Percentiles rank a stretch among this genome's conserved stretches.
These are phyloP conservation scores for Glonium stellatum DNA, from an alignment of 495 filamentous ascomycete species.

Conservation along the genomic window DNA sequence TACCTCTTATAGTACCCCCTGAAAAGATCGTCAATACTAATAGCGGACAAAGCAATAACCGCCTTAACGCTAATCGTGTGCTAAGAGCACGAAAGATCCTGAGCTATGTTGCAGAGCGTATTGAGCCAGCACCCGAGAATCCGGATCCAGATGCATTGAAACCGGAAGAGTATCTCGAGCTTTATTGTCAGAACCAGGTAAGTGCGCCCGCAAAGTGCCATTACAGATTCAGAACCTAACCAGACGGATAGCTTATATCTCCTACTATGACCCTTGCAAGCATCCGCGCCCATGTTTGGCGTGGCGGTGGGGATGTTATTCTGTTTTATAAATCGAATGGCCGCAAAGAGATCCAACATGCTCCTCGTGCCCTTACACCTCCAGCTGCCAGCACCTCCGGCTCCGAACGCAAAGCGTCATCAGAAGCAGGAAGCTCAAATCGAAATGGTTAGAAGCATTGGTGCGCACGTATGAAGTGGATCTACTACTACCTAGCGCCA, in stretches of 20 bases:
- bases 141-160: constrained; percentile 53
- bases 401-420: constrained; percentile 23
- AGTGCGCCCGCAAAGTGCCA: constrained; percentile 26
- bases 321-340: constrained; percentile 89
- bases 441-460: not conserved
- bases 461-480: not conserved
- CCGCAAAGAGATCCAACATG: constrained; percentile 46
- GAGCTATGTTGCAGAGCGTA: constrained; percentile 82
- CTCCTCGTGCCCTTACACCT: constrained; percentile 11
- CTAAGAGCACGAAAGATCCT: constrained; percentile 91
- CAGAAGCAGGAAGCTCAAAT: constrained; percentile 16
- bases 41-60: constrained; percentile 55
- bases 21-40: constrained; percentile 20
- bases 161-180: constrained; percentile 86
- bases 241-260: constrained; percentile 37
- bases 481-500: not conserved
- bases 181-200: constrained; percentile 90
- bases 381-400: constrained; percentile 16
- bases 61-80: constrained; percentile 96
- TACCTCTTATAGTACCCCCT: constrained; percentile 16
- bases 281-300: constrained; percentile 84
- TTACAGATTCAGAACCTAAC: constrained; percentile 3
- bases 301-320: constrained; percentile 80
- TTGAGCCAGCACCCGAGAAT: constrained; percentile 55
- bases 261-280: constrained; percentile 86